Percentiles rank a stretch among this genome's conserved stretches.
phyloP scores from a whole-genome alignment of 2,329 filamentous ascomycete species.

The Penicillium sp. region DNA sequence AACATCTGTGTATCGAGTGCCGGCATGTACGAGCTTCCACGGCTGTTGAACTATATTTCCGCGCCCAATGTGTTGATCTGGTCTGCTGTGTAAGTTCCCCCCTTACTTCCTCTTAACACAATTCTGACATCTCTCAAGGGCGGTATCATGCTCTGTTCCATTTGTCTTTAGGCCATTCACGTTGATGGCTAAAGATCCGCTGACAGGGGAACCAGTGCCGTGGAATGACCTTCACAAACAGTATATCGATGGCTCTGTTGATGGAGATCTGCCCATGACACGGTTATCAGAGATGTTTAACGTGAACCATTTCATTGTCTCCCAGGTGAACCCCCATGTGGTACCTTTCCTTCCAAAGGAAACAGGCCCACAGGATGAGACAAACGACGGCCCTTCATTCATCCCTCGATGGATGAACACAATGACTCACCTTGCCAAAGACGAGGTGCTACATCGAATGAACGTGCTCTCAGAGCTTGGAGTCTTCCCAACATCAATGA shows the following conservation, averaged over 20 bases:
- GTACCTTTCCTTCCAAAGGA: constrained; percentile 80
- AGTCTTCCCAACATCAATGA: constrained; percentile 73
- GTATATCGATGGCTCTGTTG: constrained; percentile 93
- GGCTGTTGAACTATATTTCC: constrained; percentile 87
- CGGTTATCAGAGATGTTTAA: constrained; percentile 93
- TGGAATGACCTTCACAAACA: constrained; percentile 85
- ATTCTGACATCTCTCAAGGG: constrained; percentile 43
- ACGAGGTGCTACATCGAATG: constrained; percentile 77
- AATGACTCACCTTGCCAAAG: constrained; percentile 71
- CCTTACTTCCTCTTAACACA: no score
- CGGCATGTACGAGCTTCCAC: constrained; percentile 80
- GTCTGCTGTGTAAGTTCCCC: constrained; percentile 71
- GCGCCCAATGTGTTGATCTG: constrained; percentile 93
- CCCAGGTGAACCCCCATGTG: constrained; percentile 93
- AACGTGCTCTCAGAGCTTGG: constrained; percentile 78
- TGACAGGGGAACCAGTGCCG: constrained; percentile 71
- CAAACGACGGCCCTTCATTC: constrained; percentile 33
- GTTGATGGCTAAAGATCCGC: constrained; percentile 79
- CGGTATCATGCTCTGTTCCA: constrained; percentile 92
- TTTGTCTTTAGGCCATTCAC: constrained; percentile 78
- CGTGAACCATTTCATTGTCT: constrained; percentile 97
- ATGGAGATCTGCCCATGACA: constrained; percentile 90
- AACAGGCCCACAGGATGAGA: constrained; percentile 48
- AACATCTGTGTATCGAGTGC: constrained; percentile 93
- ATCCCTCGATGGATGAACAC: constrained; percentile 61